These are phyloP conservation scores for Phialophora chinensis DNA, from an alignment of 2,329 filamentous ascomycete species.

Conservation along the genomic window DNA sequence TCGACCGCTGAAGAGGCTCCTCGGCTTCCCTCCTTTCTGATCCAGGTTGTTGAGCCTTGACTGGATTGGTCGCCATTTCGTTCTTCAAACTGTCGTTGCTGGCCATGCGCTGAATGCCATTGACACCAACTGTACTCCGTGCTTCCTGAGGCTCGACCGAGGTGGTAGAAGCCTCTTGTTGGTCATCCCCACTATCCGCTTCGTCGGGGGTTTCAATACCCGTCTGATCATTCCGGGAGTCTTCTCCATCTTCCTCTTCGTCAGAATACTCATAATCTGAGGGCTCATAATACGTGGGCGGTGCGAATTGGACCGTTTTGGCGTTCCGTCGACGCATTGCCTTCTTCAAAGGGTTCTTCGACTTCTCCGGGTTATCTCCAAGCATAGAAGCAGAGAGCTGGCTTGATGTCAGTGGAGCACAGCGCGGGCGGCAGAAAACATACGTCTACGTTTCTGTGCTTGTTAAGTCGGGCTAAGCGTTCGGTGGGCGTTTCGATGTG, in stretches of 20 bases:
- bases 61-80: constrained; percentile 41
- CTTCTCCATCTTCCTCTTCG: constrained; percentile 70
- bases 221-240: constrained; percentile 44
- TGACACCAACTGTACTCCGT: constrained; percentile 45
- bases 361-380: constrained; percentile 75
- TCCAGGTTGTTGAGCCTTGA: constrained; percentile 32
- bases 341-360: constrained; percentile 81
- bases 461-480: constrained; percentile 89
- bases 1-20: constrained; percentile 66
- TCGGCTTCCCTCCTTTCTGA: constrained; percentile 56
- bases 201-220: constrained; percentile 50
- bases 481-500: constrained; percentile 99
- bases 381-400: constrained; percentile 74
- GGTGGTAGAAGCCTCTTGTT: constrained; percentile 41
- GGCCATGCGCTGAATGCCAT: constrained; percentile 34
- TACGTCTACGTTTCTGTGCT: constrained; percentile 97
- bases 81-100: constrained; percentile 37
- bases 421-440: constrained; percentile 45
- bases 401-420: constrained; percentile 35
- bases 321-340: constrained; percentile 80
- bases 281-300: constrained; percentile 86
- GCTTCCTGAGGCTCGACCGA: constrained; percentile 52
- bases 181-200: constrained; percentile 52
- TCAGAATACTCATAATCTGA: constrained; percentile 85
- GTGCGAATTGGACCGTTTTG: constrained; percentile 85